Base-by-base conservation (phyloP, 164 flowering plant species). In the Liriodendron chinense region DNA sequence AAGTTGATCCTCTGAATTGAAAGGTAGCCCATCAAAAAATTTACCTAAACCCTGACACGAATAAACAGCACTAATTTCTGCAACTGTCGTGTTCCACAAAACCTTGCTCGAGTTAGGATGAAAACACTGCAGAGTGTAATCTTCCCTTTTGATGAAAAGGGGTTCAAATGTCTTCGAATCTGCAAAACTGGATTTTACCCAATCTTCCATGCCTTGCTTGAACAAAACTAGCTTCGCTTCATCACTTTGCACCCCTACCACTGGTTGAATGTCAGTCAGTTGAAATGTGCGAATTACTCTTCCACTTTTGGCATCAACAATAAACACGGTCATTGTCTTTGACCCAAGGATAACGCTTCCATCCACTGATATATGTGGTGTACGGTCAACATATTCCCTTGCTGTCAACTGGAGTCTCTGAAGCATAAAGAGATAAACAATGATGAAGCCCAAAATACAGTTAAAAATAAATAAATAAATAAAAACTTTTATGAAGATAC, bases 271-370 rank as follows among this genome's bases (percentile, higher is more conserved):
- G 69, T 68, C 83, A 72, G 68, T 78, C 3, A 77, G 74, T 8
- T 48, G 73, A 65, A 81, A 80, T 21, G 78, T 74, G 43, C 73
- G 70, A 62, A 86, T 62, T 1, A 88, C 74, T 68, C 49, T 78
- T 74, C 96, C 97, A 67, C 84, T 83, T 71, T 68, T 75, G 47
- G 85, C 86, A 83, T 94, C 91, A 74, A 91, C 78, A 69, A 83
- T 68, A 81, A 78, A 85, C 3, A 87, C 87, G 75, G 89, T 83
- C 24, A 86, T 87, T 48, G 71, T 85, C 83, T 81, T 92, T 22
- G 86, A 81, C n/a, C 91, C 93, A 68, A 85, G 50, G 43, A 77
- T 82, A 67, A 87, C 65, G 49, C 82, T 83, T 18, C 88, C 87
- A 82, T 86, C 85, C 72, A 84, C 84, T n/a, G 85, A 72, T 34